phyloP scores from a whole-genome alignment of 805 yeast species.

The Maudiozyma serrabonitensis region DNA sequence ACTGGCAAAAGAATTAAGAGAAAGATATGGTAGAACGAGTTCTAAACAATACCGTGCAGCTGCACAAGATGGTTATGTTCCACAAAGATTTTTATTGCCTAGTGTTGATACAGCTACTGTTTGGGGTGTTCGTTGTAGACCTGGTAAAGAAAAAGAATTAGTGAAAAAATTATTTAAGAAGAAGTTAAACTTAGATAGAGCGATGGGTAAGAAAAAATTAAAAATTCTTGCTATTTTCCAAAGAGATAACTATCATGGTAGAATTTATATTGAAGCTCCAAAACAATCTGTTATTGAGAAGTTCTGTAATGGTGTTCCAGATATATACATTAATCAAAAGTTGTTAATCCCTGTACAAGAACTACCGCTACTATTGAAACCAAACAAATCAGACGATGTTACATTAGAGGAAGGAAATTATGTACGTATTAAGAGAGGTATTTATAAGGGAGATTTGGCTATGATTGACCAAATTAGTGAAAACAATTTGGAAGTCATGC shows the following conservation, averaged over 20 bases:
- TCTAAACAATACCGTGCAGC: conserved; percentile 71
- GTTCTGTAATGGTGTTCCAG: conserved; percentile 83
- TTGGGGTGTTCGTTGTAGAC: conserved; percentile 91
- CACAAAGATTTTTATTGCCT: conserved; percentile 88
- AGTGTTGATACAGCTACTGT: conserved; percentile 94
- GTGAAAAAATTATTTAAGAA: conserved; percentile 79
- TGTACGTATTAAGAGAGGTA: conserved; percentile 83
- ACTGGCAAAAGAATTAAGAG: conserved; percentile 84
- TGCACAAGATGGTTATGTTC: conserved; percentile 69
- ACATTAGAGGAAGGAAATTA: conserved; percentile 87
- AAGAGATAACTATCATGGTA: conserved; percentile 86
- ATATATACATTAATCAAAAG: conserved; percentile 64
- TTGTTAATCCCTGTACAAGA: conserved; percentile 91
- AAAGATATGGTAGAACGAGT: conserved; percentile 81
- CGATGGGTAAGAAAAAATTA: conserved; percentile 55
- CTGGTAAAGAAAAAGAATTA: conserved; percentile 85
- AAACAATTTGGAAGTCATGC: conserved; percentile 89
- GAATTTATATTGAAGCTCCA: conserved; percentile 89
- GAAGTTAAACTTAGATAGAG: conserved; percentile 65
- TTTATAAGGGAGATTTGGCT: conserved; percentile 87
- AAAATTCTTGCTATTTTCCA: conserved; percentile 86
- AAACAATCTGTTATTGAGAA: conserved; percentile 84
- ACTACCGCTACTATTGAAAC: conserved; percentile 85
- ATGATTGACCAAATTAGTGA: conserved; percentile 88
- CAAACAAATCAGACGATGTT: conserved; percentile 78